Base-by-base conservation (phyloP, 2,329 filamentous ascomycete genomes). In the Canariomyces notabilis region DNA sequence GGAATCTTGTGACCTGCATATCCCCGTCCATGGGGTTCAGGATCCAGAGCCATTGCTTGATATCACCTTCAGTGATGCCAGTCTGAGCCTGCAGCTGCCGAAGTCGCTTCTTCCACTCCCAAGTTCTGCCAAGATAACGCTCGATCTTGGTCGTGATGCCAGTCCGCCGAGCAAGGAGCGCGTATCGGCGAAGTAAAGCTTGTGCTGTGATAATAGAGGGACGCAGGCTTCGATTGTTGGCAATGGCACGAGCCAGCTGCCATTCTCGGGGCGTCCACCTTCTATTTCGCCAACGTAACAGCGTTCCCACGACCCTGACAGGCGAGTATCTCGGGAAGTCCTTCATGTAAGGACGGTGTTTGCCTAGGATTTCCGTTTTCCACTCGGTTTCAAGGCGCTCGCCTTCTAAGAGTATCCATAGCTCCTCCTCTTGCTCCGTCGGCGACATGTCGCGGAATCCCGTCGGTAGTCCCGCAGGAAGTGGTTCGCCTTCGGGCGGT, bases 1-100 rank as follows among this genome's bases (percentile, higher is more conserved):
- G 40, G 18, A 72, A 61, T 9, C 69, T 63, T 36, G 63, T 52
- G 6, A 67, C 56, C 12, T 64, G 64, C 33, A 41, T 54, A 44
- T 71, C 69, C 6, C 62, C 61, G 37, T 63, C 54, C 6, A 60
- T 48, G 0, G 59, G 65, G 0, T 58, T 61, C 15, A 73, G 38
- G 19, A 73, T 68, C 67, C 67, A 71, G 33, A 65, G 45, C 69
- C 70, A 72, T 32, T 66, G 64, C 11, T 63, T 60, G 22, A 72
- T 39, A 32, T 70, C 61, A 1, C 56, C 56, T 44, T 58, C 58
- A 1, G 56, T 53, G 49, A 66, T 59, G 5, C 67, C 68, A 38
- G 61, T 66, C 33, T 45, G 47, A 2, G 56, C 56, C 8, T 70
- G 44, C 16, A 53, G 54, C 21, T 59, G 55, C 6, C 38, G 42